Conservation (phyloP, 2,329 filamentous ascomycete species). For the Trichoderma guizhouense region DNA sequence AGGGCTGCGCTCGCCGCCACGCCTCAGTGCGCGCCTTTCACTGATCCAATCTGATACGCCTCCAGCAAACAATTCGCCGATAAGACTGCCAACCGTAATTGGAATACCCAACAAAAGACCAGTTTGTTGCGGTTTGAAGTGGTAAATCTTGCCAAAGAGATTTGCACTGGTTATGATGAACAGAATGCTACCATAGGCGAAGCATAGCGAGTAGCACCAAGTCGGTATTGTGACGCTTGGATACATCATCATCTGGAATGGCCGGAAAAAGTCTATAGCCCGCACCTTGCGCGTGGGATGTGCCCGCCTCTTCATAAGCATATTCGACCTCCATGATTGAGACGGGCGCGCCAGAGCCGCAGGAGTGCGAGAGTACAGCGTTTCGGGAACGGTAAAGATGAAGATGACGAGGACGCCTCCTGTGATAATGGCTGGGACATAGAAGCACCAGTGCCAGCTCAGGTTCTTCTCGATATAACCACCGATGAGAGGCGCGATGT, state of each 20-base stretch:
- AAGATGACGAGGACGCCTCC: conserved; percentile 5
- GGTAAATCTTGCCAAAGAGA: conserved; percentile 7
- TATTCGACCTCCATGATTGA: conserved; percentile 6
- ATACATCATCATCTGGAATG: conserved; percentile 10
- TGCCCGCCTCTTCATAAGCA: conserved; percentile 11
- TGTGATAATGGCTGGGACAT: not conserved
- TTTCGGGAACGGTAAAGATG: not conserved
- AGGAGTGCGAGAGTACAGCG: conserved; percentile 7
- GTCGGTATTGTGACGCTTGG: conserved; percentile 1
- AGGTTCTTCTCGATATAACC: conserved; percentile 13
- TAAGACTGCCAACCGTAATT: conserved; percentile 8
- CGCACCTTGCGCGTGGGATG: not conserved
- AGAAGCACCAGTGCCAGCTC: conserved; percentile 15
- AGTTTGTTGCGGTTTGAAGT: conserved; percentile 6
- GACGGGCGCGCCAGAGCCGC: conserved; percentile 6
- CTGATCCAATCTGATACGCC: conserved; percentile 13
- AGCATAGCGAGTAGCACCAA: conserved; percentile 5
- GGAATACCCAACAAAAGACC: conserved; percentile 3
- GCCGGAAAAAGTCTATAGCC: not conserved
- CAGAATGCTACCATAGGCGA: conserved; percentile 9
- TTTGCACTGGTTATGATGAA: conserved; percentile 12
- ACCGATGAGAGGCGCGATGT: conserved; percentile 10
- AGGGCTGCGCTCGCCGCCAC: conserved; percentile 1
- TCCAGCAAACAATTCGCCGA: conserved; percentile 7
- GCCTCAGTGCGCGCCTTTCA: not conserved